Evolutionary conservation across 306 rosid genomes (phyloP).

Genomic region (Phaseolus lunatus): DNA sequence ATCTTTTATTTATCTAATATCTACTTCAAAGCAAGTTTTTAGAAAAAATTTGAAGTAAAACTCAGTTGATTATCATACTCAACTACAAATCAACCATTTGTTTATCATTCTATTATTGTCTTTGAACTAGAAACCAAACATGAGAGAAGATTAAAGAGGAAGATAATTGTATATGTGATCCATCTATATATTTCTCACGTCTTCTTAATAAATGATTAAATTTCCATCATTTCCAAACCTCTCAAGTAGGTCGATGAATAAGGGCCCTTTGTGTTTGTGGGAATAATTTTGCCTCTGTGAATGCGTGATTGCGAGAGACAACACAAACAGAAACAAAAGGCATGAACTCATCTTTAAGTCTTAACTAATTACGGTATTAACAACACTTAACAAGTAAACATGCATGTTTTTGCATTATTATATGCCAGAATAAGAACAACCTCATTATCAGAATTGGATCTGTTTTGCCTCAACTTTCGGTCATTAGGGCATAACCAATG

Average conservation of each 20-base stretch:
- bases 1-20: too few relatives aligned
- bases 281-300: slow-evolving; percentile 27
- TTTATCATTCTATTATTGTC: too few relatives aligned
- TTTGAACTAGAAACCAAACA: too few relatives aligned
- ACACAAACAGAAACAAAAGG: background rate
- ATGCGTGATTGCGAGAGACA: slow-evolving; percentile 29
- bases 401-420: slow-evolving; percentile 48
- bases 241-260: slow-evolving; percentile 39
- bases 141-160: too few relatives aligned
- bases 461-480: slow-evolving; percentile 38
- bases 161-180: too few relatives aligned
- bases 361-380: slow-evolving; percentile 53
- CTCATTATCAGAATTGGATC: slow-evolving; percentile 28
- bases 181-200: too few relatives aligned
- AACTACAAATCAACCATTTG: too few relatives aligned
- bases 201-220: slow-evolving; percentile 1
- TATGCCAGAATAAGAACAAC: slow-evolving; percentile 13
- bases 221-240: slow-evolving; percentile 27
- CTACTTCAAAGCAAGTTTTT: too few relatives aligned
- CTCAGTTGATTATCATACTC: too few relatives aligned
- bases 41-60: too few relatives aligned
- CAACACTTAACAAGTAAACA: slow-evolving; percentile 43
- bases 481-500: slow-evolving; percentile 5
- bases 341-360: slow-evolving; percentile 19
- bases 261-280: slow-evolving; percentile 46